phyloP scores from a whole-genome alignment of 257 asterid genomes.

The Nicotiana attenuata region DNA sequence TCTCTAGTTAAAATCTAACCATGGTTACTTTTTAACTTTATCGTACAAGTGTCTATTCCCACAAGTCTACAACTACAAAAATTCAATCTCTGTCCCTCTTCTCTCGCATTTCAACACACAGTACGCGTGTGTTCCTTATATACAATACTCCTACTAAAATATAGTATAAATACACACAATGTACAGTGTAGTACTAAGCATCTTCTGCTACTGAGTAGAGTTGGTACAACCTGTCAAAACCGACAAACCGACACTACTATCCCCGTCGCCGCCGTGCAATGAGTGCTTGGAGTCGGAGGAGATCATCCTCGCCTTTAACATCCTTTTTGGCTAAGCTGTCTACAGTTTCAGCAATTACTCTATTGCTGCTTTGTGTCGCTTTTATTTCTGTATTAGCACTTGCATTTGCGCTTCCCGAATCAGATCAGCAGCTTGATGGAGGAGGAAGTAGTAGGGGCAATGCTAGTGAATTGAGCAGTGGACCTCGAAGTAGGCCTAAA shows the following conservation, averaged over 20 bases:
- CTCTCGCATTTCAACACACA: neutral
- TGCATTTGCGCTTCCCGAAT: conserved; percentile 30
- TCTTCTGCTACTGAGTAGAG: neutral
- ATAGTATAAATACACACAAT: neutral
- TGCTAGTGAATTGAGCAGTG: conserved; percentile 28
- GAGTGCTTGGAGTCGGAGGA: conserved; percentile 30
- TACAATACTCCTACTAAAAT: too few species aligned
- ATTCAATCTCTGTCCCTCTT: neutral
- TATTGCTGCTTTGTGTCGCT: conserved; percentile 19
- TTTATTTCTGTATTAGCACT: conserved; percentile 21
- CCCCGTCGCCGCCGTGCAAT: conserved; percentile 60
- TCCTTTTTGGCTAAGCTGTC: conserved; percentile 18
- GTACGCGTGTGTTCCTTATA: neutral
- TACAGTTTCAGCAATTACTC: conserved; percentile 8
- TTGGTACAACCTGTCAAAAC: conserved; percentile 24
- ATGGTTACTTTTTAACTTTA: conserved; percentile 2
- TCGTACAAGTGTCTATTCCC: neutral
- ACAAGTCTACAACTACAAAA: neutral
- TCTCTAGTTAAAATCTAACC: neutral
- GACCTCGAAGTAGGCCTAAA: conserved; percentile 42
- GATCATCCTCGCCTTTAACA: conserved; percentile 25
- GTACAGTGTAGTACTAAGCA: neutral
- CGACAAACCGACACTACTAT: conserved; percentile 29
- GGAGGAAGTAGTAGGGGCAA: conserved; percentile 26
- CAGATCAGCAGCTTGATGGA: conserved; percentile 28